Evolutionary conservation across 345 rosid species (phyloP), one percentile per base, ranked within the genome.

Genomic region (Salix arbutifolia): DNA sequence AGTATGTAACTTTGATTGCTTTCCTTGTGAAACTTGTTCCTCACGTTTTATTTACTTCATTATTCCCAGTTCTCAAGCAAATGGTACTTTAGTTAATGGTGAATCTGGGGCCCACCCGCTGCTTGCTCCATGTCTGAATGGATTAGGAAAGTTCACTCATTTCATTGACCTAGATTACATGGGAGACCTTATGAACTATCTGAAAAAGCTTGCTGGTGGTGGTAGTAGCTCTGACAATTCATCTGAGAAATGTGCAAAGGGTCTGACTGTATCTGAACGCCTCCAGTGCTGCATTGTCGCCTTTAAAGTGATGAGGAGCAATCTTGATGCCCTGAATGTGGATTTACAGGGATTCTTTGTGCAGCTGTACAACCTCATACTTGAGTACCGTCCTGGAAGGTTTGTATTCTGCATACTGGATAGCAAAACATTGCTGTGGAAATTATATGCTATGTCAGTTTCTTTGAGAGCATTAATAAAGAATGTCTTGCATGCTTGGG

Each of bases 321-420:
- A 96, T 83, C 94, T 96, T 33, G 94, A 94, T 82, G 99, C 97
- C 77, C 82, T 92, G 83, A 95, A 94, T 81, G 97, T 94, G 46
- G 99, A 96, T 86, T 83, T 96, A 79, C 98, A 96, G 80, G 97
- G 90, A 44, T 92, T 94, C 81, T 94, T 91, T 80, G 84, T 92
- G 77, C 97, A 92, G 85, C 90, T 96, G 40, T 96, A 92, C 90
- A 96, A 91, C 83, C 90, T 92, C 72, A 78, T 93, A 61, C 90
- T 93, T 12, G 97, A 96, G 80, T 96, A 91, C 80, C 90, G 95
- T 73, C 97, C 99, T 82, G 97, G 97, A 86, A 93, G 97, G 99
- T 96, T 82, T 75, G 92, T 82, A 56, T 42, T 79, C 16, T 9
- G 13, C 10, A 33, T 68, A 28, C 66, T 71, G 26, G 68, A 46